phyloP scores from a whole-genome alignment of 108 stramenopile species.

The Conticribra weissflogii region DNA sequence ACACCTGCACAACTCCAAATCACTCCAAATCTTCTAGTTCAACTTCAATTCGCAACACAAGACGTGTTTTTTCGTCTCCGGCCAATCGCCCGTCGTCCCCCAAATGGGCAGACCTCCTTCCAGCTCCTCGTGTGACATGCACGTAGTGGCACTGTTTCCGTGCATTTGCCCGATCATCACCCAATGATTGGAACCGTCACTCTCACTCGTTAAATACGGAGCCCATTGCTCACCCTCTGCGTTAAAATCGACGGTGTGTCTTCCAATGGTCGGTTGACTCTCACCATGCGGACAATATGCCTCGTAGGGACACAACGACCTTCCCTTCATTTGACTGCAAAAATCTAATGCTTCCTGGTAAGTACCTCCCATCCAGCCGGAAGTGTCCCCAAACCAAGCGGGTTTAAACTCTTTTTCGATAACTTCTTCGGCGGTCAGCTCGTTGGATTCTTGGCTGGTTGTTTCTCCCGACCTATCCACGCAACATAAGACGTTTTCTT shows the following conservation, averaged over 20 bases:
- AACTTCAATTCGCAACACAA: constrained; percentile 35
- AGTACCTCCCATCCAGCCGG: not conserved
- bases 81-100: constrained; percentile 17
- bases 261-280: not conserved
- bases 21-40: no score
- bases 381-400: not conserved
- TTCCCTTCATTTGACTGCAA: not conserved
- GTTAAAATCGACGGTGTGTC: not conserved
- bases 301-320: constrained; percentile 3
- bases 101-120: constrained; percentile 12
- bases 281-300: not conserved
- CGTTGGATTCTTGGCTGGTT: no score
- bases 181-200: constrained; percentile 29
- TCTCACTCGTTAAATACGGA: not conserved
- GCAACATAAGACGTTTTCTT: not conserved
- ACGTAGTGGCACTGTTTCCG: constrained; percentile 37
- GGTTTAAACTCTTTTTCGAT: not conserved
- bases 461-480: no score
- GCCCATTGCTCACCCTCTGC: constrained; percentile 11
- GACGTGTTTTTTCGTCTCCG: constrained; percentile 26
- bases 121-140: constrained; percentile 29
- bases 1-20: no score
- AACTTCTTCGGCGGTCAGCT: not conserved
- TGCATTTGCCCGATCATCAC: constrained; percentile 39
- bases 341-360: not conserved